phyloP scores from a whole-genome alignment of 345 rosid genomes.

The Kernera saxatilis region DNA sequence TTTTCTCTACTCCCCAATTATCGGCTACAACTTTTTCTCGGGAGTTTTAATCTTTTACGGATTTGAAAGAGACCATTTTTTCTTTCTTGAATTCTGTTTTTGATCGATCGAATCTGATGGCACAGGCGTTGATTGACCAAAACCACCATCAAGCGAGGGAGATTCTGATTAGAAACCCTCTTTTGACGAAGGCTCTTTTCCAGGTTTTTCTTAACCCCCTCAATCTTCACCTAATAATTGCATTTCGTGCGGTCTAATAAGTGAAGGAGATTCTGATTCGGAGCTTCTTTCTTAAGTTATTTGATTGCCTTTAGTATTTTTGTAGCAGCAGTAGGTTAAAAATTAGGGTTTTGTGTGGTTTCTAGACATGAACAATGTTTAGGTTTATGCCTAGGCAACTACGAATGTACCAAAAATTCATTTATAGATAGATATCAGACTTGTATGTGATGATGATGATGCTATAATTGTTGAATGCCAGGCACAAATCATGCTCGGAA shows the following conservation, averaged over 20 bases:
- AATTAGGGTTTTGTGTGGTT: slow-evolving; percentile 21
- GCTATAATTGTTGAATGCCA: slow-evolving; percentile 22
- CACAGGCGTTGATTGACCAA: slow-evolving; percentile 82
- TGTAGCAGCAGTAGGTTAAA: background rate
- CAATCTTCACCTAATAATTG: background rate
- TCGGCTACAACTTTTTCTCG: background rate
- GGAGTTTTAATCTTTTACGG: background rate
- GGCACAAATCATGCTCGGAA: slow-evolving; percentile 99
- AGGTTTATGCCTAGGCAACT: background rate
- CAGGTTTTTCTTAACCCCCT: slow-evolving; percentile 45
- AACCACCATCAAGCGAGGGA: slow-evolving; percentile 84
- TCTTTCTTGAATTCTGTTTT: background rate
- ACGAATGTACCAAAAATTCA: background rate
- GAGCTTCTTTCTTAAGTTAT: background rate
- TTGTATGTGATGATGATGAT: slow-evolving; percentile 4
- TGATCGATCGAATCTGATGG: background rate
- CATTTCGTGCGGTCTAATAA: background rate
- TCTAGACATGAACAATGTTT: background rate
- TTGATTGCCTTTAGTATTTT: background rate
- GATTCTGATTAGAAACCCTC: slow-evolving; percentile 77
- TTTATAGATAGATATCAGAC: background rate
- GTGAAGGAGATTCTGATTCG: background rate
- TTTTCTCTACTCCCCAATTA: background rate
- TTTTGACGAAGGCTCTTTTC: slow-evolving; percentile 84
- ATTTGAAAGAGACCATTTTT: background rate